These are phyloP conservation scores for Tuber magnatum DNA, from an alignment of 495 filamentous ascomycete species.

Conservation along the genomic window DNA sequence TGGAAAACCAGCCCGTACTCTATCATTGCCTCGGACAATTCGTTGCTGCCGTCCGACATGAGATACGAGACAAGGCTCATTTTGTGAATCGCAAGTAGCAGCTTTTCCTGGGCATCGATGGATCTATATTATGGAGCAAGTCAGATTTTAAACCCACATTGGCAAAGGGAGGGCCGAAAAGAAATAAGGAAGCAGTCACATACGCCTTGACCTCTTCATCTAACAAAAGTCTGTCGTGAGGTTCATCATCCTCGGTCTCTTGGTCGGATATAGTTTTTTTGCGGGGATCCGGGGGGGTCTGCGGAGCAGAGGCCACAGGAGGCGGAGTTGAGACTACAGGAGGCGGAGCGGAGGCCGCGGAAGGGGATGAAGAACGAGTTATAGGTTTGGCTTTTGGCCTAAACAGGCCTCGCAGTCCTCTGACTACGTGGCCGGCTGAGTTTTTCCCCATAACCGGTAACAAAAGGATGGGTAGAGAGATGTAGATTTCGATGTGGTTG, in stretches of 20 bases:
- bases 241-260: not conserved
- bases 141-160: not conserved
- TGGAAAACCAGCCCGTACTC: not conserved
- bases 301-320: not conserved
- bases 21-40: not conserved
- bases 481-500: not conserved
- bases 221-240: not conserved
- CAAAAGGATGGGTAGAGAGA: not conserved
- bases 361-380: not conserved
- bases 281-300: not conserved
- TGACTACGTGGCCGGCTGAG: not conserved
- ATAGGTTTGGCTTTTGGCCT: not conserved
- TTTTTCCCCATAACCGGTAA: not conserved
- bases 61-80: not conserved
- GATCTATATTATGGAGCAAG: not conserved
- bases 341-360: not conserved
- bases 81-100: not conserved
- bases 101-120: not conserved
- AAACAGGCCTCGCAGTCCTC: not conserved
- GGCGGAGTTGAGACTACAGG: not conserved
- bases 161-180: not conserved
- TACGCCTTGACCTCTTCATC: not conserved
- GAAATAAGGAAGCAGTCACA: not conserved
- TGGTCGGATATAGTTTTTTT: not conserved
- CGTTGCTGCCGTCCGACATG: not conserved